Percentiles rank a stretch among this genome's conserved stretches.
Conservation (phyloP, 345 rosid genomes). For the Nephelium lappaceum region DNA sequence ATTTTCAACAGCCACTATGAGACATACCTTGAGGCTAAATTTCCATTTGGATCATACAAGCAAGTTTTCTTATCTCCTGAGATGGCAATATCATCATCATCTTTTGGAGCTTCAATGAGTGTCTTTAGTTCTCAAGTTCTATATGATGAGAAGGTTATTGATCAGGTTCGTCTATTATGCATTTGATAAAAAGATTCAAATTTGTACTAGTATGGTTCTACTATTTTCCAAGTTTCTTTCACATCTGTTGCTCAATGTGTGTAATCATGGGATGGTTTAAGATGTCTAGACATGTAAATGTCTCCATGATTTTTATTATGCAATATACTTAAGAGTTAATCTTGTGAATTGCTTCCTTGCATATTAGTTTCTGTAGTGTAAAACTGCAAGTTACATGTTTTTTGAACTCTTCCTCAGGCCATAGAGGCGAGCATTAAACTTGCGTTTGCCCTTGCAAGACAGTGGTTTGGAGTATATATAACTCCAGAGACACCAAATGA, state of each 20-base stretch:
- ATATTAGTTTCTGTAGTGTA: not conserved
- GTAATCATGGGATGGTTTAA: not conserved
- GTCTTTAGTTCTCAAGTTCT: conserved; percentile 80
- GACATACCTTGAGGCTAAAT: conserved; percentile 80
- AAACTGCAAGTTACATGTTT: not conserved
- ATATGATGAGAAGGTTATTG: conserved; percentile 86
- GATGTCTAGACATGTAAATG: not conserved
- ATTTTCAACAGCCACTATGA: conserved; percentile 76
- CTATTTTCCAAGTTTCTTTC: conserved; percentile 2
- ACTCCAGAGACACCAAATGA: conserved; percentile 82
- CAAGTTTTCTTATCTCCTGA: conserved; percentile 91
- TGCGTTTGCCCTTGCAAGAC: conserved; percentile 90
- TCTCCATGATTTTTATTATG: not conserved
- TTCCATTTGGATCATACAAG: conserved; percentile 93
- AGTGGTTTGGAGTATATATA: conserved; percentile 96
- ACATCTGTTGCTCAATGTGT: not conserved
- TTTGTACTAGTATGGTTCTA: not conserved
- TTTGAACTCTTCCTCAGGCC: conserved; percentile 48
- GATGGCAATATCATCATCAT: conserved; percentile 70
- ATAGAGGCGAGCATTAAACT: conserved; percentile 88
- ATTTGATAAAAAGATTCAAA: not conserved
- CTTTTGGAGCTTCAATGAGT: conserved; percentile 83
- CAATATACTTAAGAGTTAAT: not conserved
- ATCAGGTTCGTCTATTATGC: conserved; percentile 60
- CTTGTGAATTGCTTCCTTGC: not conserved